Evolutionary conservation across 2,329 filamentous ascomycete species (phyloP), one percentile per base, ranked within the genome.

Genomic region (Esteya vermicola): DNA sequence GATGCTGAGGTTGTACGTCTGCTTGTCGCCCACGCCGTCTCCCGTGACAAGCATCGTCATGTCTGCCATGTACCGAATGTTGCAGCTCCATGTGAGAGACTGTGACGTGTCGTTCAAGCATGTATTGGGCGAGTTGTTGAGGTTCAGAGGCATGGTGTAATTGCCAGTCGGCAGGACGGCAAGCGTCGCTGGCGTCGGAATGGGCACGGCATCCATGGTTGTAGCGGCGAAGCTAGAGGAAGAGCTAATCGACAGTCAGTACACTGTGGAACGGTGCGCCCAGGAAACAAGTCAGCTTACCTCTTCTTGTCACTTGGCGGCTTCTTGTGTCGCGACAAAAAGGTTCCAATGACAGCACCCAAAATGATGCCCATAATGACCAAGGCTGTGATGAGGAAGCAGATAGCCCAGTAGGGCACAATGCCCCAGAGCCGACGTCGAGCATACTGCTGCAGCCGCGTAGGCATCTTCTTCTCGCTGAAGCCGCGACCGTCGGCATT

Each of bases 41-140:
- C 46, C 45, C 2, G 58, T 54, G 35, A 67, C 65, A 33, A 64
- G 54, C 56, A 75, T 56, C 12, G 45, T 45, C 45, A 58, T 40
- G 10, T 46, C 46, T 2, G 59, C 54, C 38, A 67, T 65, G 33
- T 63, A 57, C 2, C 62, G 58, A 23, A 80, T 61, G 12, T 70
- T 63, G 52, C 79, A 84, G 43, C 64, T 71, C 79, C 79, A 84
- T 1, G 77, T 70, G 37, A 63, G 55, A n/a, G 63, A 59, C 48
- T 77, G 68, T 1, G 55, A 62, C 1, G 65, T 60, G 41, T 78
- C 64, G 25, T 63, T 62, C 44, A 83, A 63, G 52, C 79, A 84
- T 0, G 64, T 62, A 31, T 62, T 65, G 14, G 72, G 67, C 3
- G 61, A 59, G 40, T 64, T 61, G 40, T 63, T 65, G 4, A 67